These are phyloP conservation scores for Aurinia saxatilis DNA, from an alignment of 345 rosid species.

Conservation along the genomic window DNA sequence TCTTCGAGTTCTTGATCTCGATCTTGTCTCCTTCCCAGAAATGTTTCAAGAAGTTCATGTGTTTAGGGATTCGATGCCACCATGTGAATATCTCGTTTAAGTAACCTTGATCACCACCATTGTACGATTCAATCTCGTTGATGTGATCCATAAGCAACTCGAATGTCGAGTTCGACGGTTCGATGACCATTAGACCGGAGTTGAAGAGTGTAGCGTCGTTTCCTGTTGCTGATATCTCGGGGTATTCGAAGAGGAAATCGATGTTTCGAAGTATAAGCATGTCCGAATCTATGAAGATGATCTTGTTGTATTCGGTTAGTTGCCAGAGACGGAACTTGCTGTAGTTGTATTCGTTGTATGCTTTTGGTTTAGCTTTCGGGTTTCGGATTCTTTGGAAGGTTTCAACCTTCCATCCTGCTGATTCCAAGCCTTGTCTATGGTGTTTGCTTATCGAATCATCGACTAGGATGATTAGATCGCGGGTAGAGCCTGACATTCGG, in stretches of 20 bases:
- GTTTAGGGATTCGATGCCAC: constrained; percentile 96
- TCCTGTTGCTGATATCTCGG: constrained; percentile 77
- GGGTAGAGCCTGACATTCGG: constrained; percentile 81
- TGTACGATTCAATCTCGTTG: constrained; percentile 74
- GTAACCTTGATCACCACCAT: constrained; percentile 93
- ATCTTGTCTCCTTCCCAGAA: constrained; percentile 88
- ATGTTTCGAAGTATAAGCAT: constrained; percentile 79
- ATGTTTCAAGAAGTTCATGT: constrained; percentile 91
- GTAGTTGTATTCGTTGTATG: constrained; percentile 90
- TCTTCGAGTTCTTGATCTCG: constrained; percentile 66
- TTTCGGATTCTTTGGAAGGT: constrained; percentile 75
- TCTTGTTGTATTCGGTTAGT: constrained; percentile 72
- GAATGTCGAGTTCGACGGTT: constrained; percentile 83
- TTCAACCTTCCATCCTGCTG: constrained; percentile 84
- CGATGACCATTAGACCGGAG: constrained; percentile 82
- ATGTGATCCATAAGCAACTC: constrained; percentile 77
- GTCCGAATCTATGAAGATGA: constrained; percentile 87
- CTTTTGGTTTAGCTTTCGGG: constrained; percentile 67
- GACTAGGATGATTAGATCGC: constrained; percentile 81
- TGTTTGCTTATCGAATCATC: constrained; percentile 64
- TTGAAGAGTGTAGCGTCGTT: constrained; percentile 77
- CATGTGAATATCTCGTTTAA: constrained; percentile 88
- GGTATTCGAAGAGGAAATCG: constrained; percentile 80
- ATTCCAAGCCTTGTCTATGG: constrained; percentile 64
- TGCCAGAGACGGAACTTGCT: constrained; percentile 96